phyloP scores from a whole-genome alignment of 2,329 filamentous ascomycete genomes.

The Diplodia corticola region DNA sequence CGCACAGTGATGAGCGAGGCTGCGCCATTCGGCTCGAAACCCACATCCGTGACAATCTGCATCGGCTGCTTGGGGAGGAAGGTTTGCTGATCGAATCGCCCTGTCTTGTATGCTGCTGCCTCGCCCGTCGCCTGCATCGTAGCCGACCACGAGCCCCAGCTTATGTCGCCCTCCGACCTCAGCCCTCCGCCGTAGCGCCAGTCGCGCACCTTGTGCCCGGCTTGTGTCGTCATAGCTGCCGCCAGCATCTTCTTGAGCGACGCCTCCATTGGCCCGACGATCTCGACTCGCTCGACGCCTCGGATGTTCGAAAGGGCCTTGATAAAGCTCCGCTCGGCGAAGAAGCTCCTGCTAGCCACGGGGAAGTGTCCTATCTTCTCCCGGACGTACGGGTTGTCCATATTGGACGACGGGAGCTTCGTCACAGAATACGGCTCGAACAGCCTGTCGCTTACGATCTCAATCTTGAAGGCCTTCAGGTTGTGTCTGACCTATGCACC shows the following conservation, averaged over 20 bases:
- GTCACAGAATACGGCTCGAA: conserved; percentile 24
- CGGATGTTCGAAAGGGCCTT: conserved; percentile 29
- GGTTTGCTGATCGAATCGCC: not conserved
- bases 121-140: conserved; percentile 1
- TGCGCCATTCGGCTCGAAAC: not conserved
- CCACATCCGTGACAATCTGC: not conserved
- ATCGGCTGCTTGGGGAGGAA: not conserved
- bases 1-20: not conserved
- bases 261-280: conserved; percentile 16
- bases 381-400: not conserved
- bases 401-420: conserved; percentile 21
- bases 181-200: not conserved
- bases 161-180: not conserved
- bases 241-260: conserved; percentile 7
- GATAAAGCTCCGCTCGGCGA: conserved; percentile 24
- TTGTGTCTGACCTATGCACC: not conserved
- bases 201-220: not conserved
- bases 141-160: not conserved
- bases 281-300: conserved; percentile 24
- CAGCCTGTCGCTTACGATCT: conserved; percentile 2
- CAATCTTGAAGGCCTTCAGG: conserved; percentile 4
- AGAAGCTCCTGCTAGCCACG: not conserved
- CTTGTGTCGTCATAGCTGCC: conserved; percentile 8
- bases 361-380: not conserved
- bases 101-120: not conserved